Evolutionary conservation across 192 early-diverging fungal species (phyloP).

Genomic region (Backusella tarrabulga): DNA sequence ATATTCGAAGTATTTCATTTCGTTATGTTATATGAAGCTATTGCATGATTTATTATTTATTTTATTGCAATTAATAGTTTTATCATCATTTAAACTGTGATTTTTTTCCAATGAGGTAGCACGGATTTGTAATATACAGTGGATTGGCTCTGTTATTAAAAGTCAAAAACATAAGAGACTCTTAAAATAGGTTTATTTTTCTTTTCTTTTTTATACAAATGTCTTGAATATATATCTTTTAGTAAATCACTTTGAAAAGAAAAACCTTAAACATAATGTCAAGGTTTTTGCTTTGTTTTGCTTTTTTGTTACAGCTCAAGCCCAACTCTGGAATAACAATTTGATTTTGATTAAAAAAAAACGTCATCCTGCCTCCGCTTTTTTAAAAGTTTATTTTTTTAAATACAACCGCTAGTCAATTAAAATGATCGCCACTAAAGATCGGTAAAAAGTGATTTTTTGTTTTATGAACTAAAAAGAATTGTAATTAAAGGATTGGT

Average conservation of each 20-base stretch:
- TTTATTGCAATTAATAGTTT: not conserved
- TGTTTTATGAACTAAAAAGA: no score
- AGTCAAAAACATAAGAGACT: not conserved
- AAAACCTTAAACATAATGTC: no score
- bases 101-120: not conserved
- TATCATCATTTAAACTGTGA: not conserved
- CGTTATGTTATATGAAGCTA: not conserved
- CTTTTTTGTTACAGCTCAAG: not conserved
- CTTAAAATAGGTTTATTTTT: not conserved
- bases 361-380: not conserved
- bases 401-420: not conserved
- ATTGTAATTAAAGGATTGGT: not conserved
- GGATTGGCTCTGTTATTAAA: not conserved
- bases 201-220: not conserved
- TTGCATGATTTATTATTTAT: not conserved
- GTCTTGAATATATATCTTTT: not conserved
- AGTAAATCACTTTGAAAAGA: not conserved
- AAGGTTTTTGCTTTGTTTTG: not conserved
- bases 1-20: not conserved
- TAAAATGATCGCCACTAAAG: not conserved
- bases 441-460: not conserved
- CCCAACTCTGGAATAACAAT: not conserved
- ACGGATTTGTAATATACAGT: not conserved
- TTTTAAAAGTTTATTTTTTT: not conserved
- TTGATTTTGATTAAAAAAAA: not conserved